A percentile compares a stretch with the other conserved stretches of the same genome.
Evolutionary conservation across 768 basidiomycete species (phyloP).

Genomic region (Cubamyces lactineus): DNA sequence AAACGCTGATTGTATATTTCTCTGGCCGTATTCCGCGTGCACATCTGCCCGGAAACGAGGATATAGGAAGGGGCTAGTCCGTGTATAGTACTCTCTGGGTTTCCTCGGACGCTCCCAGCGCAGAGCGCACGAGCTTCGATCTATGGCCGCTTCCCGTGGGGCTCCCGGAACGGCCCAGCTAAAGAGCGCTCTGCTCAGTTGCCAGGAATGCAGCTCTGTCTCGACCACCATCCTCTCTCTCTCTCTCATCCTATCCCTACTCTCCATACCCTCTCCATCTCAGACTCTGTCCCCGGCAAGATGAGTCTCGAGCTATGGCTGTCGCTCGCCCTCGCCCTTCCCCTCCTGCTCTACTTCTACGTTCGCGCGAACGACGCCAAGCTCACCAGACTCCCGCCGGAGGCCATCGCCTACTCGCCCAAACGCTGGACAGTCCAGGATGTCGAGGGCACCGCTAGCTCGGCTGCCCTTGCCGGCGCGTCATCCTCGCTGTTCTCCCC

Average conservation of each 20-base stretch:
- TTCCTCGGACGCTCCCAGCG: background rate
- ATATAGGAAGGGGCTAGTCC: background rate
- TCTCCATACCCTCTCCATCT: background rate
- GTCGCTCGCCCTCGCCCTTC: constrained; percentile 16
- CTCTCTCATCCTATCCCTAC: background rate
- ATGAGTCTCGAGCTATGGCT: constrained; percentile 16
- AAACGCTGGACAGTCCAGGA: constrained; percentile 50
- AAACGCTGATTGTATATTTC: too few species aligned
- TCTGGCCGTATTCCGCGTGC: too few species aligned
- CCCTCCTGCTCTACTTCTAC: constrained; percentile 41
- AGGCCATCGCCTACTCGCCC: constrained; percentile 54
- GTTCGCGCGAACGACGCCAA: constrained; percentile 56
- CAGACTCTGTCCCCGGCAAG: background rate
- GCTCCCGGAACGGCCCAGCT: background rate
- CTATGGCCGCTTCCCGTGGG: background rate
- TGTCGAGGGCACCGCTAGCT: constrained; percentile 42
- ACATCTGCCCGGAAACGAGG: too few species aligned
- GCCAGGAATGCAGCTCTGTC: background rate
- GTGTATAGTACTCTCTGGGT: background rate
- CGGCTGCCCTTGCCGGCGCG: constrained; percentile 33
- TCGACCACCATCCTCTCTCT: background rate
- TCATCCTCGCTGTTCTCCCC: constrained; percentile 40
- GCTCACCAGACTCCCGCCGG: constrained; percentile 51
- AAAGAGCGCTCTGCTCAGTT: background rate
- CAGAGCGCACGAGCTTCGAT: background rate